Conservation (phyloP, 768 basidiomycete genomes). For the Phylloporus scabripes region DNA sequence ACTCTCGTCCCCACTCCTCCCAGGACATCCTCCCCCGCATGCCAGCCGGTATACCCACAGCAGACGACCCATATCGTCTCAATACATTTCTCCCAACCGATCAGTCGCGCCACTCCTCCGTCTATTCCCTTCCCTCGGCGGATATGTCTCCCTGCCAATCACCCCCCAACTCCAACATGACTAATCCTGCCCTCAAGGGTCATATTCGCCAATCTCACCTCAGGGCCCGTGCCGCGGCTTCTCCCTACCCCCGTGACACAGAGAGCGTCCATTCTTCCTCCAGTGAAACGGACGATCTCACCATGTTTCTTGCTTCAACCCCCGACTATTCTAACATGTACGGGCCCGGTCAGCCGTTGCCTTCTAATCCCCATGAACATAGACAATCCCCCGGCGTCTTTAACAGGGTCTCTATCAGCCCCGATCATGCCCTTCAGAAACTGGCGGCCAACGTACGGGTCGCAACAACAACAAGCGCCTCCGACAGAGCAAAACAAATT, state of each 20-base stretch:
- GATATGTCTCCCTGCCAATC: constrained; percentile 52
- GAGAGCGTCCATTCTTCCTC: constrained; percentile 86
- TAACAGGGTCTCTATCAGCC: constrained; percentile 68
- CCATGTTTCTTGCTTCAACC: constrained; percentile 62
- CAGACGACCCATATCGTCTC: constrained; percentile 69
- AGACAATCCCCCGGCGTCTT: constrained; percentile 70
- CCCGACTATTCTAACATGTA: constrained; percentile 70
- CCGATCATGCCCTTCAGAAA: constrained; percentile 80
- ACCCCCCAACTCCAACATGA: constrained; percentile 69
- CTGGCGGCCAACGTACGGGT: constrained; percentile 81
- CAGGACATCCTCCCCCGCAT: constrained; percentile 57
- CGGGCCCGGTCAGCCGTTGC: constrained; percentile 38
- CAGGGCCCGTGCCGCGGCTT: constrained; percentile 73
- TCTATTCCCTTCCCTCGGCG: constrained; percentile 37
- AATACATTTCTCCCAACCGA: constrained; percentile 45
- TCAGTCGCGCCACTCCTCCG: constrained; percentile 42
- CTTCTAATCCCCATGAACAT: constrained; percentile 35
- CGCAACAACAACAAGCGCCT: constrained; percentile 86
- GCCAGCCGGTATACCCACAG: constrained; percentile 43
- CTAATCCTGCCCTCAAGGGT: constrained; percentile 71
- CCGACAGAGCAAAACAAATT: constrained; percentile 87
- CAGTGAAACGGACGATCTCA: constrained; percentile 83
- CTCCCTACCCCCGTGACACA: constrained; percentile 81
- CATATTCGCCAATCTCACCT: constrained; percentile 72
- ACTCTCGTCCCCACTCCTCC: constrained; percentile 74